These are phyloP conservation scores for Aspergillus glaucus DNA, from an alignment of 2,329 filamentous ascomycete genomes.

Conservation along the genomic window DNA sequence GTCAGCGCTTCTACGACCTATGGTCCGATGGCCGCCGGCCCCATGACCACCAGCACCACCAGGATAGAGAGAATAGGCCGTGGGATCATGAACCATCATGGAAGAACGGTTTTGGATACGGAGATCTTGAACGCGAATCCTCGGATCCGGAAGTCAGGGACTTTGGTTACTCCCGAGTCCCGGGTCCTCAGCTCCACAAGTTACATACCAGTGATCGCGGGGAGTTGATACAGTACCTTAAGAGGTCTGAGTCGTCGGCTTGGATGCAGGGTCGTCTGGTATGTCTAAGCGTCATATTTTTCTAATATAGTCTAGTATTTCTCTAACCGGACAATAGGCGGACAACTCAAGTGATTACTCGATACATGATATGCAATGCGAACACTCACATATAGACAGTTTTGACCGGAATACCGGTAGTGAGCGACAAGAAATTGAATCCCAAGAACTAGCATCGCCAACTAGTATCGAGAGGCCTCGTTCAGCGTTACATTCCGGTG, in stretches of 20 bases:
- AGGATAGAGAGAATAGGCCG: constrained; percentile 6
- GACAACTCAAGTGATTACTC: not conserved
- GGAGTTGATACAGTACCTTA: constrained; percentile 77
- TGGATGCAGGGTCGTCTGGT: constrained; percentile 64
- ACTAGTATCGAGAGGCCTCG: constrained; percentile 71
- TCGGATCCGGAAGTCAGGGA: constrained; percentile 9
- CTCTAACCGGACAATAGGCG: not conserved
- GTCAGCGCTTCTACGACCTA: constrained; percentile 19
- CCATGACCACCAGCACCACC: constrained; percentile 2
- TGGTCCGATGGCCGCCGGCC: constrained; percentile 19
- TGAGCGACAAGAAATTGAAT: constrained; percentile 26
- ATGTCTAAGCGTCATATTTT: constrained; percentile 15
- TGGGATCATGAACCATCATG: constrained; percentile 7
- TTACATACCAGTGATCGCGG: constrained; percentile 52
- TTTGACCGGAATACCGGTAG: constrained; percentile 11
- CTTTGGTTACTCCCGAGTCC: constrained; percentile 9
- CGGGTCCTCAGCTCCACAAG: constrained; percentile 12
- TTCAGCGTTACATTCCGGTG: constrained; percentile 62
- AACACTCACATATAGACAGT: constrained; percentile 13
- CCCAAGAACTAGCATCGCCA: constrained; percentile 46
- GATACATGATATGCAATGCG: constrained; percentile 20
- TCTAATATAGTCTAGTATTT: not conserved
- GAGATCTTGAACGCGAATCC: constrained; percentile 5
- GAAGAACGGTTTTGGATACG: constrained; percentile 7
- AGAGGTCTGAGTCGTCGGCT: constrained; percentile 67